Base-by-base conservation (phyloP, 768 basidiomycete genomes). In the Lanmaoa pseudosensibilis region DNA sequence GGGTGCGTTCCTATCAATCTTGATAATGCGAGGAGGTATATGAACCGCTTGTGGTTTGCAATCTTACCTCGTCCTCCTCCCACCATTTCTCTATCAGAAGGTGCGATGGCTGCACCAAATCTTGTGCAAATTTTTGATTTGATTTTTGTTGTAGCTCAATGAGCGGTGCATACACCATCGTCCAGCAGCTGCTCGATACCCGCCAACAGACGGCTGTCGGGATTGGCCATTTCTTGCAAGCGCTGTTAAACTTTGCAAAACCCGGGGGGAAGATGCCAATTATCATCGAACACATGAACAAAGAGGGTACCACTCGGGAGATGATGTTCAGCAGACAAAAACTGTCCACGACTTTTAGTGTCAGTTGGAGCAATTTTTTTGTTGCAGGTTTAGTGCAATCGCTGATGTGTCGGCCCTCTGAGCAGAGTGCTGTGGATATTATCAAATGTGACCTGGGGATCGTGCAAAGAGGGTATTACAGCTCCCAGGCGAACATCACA, bases 171-270 rank as follows among this genome's bases (percentile, higher is more conserved):
- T 45, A 58, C 30, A 0, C 50, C 10, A 48, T 59, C 46, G 56
- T 49, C 23, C 50, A 59, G 12, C 46, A 59, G 6, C 13, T 59
- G 16, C n/a, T 52, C 19, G 19, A 53, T 15, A 52, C 46, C 23
- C 41, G 37, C 6, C 46, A 59, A 27, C 32, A 11, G 15, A 44
- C 54, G 19, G 54, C 54, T 13, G 32, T 50, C 30, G 49, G 76
- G 57, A 67, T 88, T 85, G 50, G 73, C 70, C 21, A 75, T 68
- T 36, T 78, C 72, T 62, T 86, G 81, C 12, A 83, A 54, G 73
- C 87, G 85, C 64, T 87, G 58, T 59, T 19, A 69, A 57, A 23
- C 65, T 48, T 30, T 49, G 19, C 60, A 21, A 56, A 37, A 15
- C 48, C 48, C 2, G 19, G n/a, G 4, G 16, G 15, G 21, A 46